Conservation (phyloP, 2,329 filamentous ascomycete genomes). For the Pleomassaria siparia region DNA sequence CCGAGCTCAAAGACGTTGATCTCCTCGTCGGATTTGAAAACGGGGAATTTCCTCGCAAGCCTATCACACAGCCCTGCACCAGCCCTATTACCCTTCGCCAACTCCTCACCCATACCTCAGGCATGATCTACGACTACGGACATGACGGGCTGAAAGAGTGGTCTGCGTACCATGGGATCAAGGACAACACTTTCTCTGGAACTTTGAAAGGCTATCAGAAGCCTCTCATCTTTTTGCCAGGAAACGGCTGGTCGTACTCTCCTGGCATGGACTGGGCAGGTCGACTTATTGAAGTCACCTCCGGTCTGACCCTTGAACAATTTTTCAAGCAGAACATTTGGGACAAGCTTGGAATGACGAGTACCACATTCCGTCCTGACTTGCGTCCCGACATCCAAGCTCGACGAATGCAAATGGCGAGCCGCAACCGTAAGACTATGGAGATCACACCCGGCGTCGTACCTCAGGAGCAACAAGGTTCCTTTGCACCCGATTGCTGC, state of each 20-base stretch:
- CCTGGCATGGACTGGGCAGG: constrained; percentile 12
- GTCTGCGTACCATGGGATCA: constrained; percentile 8
- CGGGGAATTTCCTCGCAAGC: constrained; percentile 5
- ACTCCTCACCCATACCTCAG: constrained; percentile 13
- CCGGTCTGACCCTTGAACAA: constrained; percentile 5
- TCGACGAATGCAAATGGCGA: constrained; percentile 6
- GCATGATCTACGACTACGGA: constrained; percentile 11
- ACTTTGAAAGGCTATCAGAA: constrained; percentile 7
- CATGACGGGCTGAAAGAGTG: constrained; percentile 10
- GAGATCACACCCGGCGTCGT: constrained; percentile 7
- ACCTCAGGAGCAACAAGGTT: constrained; percentile 8
- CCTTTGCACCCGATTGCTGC: constrained; percentile 8
- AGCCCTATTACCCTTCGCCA: constrained; percentile 10
- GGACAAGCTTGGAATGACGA: constrained; percentile 7
- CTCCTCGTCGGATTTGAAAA: constrained; percentile 10
- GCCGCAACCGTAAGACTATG: constrained; percentile 5
- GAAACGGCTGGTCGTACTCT: constrained; percentile 9
- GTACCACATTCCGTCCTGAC: constrained; percentile 10
- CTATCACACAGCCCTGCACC: constrained; percentile 5
- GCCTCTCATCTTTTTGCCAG: constrained; percentile 10
- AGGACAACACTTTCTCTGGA: constrained; percentile 7
- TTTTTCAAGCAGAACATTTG: constrained; percentile 9
- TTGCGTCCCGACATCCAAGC: constrained; percentile 6
- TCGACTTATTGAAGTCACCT: constrained; percentile 7
- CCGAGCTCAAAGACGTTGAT: constrained; percentile 7